Evolutionary conservation across 805 yeast species (phyloP), one percentile per base, ranked within the genome.

Genomic region (Candida takata): DNA sequence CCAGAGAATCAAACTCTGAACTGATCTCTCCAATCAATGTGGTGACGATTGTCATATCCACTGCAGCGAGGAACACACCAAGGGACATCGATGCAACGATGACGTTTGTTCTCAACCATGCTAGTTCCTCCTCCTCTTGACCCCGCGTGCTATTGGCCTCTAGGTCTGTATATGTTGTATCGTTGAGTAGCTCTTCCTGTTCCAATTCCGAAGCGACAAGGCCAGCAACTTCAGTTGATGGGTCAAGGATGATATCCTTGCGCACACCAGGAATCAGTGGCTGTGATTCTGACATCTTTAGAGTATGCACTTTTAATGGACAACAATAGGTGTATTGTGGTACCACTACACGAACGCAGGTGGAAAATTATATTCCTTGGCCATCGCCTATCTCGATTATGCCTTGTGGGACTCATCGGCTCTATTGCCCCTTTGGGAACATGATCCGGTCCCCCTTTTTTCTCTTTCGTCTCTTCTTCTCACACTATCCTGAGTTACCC

Each of bases 1-100:
- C 74, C 29, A 79, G 62, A 0, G 77, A 79, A 44, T 79, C 61
- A 48, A 81, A 69, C 46, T 80, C 86, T 2, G 84, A 75, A 1
- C 86, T 84, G 37, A 81, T 79, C 20, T 71, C 70, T 2, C 83
- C 65, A 47, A 79, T 59, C 19, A 79, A 57, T 1, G 87, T 79
- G 0, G 86, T 70, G 13, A 81, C 79, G 18, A 81, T 71, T 0
- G 88, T 80, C 14, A 74, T 66, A 50, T 81, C 90, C 39, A 80
- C 53, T 1, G 88, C 77, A 3, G 84, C 76, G 27, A 81, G 60
- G 45, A 74, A 79, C 0, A 74, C 65, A 29, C 71, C 65, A 16
- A 68, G 45, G 36, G 64, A 70, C 57, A 70, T 54, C 11, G 72
- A 67, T 0, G 58, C 52, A 37, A 70, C 52, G 10, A 70, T 62